Evolutionary conservation across 1,284 basidiomycete genomes (phyloP).

Genomic region (Chalciporus sp.): DNA sequence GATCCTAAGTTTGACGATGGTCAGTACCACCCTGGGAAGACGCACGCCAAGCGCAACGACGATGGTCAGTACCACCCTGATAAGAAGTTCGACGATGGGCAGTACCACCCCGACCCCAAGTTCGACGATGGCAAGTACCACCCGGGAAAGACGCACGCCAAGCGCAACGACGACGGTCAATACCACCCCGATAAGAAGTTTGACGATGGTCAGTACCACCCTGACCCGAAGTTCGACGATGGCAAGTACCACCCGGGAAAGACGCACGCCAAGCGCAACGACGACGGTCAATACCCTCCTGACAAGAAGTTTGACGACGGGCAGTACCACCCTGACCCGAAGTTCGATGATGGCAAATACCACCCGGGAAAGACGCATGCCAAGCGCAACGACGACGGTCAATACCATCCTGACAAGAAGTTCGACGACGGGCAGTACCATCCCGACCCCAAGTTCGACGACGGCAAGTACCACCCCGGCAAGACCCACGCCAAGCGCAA

Average conservation of each 20-base stretch:
- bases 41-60: slow-evolving; percentile 9
- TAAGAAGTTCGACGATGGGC: slow-evolving; percentile 4
- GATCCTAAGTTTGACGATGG: neutral
- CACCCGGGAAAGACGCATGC: neutral
- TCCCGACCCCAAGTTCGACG: slow-evolving; percentile 2
- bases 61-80: slow-evolving; percentile 11
- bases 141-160: neutral
- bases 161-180: slow-evolving; percentile 2
- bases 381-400: neutral
- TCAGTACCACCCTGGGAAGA: neutral
- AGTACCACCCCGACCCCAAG: neutral
- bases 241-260: neutral
- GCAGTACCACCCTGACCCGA: neutral
- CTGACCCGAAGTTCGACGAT: neutral
- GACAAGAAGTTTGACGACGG: neutral
- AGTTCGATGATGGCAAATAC: slow-evolving; percentile 2
- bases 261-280: neutral
- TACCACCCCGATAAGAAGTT: slow-evolving; percentile 4
- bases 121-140: slow-evolving; percentile 13
- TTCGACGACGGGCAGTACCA: neutral
- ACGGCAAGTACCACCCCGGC: slow-evolving; percentile 11
- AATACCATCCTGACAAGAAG: neutral
- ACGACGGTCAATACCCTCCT: neutral
- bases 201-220: slow-evolving; percentile 9
- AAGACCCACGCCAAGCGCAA: neutral